Conservation (phyloP, 2,329 filamentous ascomycete species). For the Trichoderma semiorbis region DNA sequence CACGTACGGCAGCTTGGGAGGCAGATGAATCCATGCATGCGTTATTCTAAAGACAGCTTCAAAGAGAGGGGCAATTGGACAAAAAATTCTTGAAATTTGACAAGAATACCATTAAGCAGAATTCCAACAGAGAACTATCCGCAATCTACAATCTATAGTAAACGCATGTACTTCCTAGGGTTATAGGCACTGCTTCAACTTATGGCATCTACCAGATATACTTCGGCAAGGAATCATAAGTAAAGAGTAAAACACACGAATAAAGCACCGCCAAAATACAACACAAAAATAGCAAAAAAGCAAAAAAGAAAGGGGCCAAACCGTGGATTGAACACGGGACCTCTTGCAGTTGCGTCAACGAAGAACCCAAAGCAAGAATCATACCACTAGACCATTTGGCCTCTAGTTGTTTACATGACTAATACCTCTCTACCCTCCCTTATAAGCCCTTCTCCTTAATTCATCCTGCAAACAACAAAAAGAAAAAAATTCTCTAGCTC, state of each 20-base stretch:
- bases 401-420: conserved; percentile 2
- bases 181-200: too few species aligned
- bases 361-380: conserved; percentile 19
- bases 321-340: conserved; percentile 21
- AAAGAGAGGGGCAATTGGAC: too few species aligned
- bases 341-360: conserved; percentile 18
- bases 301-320: conserved; percentile 17
- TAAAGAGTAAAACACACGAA: background rate
- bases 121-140: too few species aligned
- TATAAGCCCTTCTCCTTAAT: background rate
- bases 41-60: background rate
- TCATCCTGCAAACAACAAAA: background rate
- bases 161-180: background rate
- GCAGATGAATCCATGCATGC: background rate
- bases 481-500: background rate
- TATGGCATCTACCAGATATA: too few species aligned
- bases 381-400: conserved; percentile 21
- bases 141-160: too few species aligned
- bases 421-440: fast-evolving
- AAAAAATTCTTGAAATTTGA: too few species aligned
- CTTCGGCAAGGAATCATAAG: too few species aligned
- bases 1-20: background rate
- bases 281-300: background rate
- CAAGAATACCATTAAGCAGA: background rate
- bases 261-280: background rate